These are phyloP conservation scores for Lactarius hatsudake DNA, from an alignment of 768 basidiomycete species.

Conservation along the genomic window DNA sequence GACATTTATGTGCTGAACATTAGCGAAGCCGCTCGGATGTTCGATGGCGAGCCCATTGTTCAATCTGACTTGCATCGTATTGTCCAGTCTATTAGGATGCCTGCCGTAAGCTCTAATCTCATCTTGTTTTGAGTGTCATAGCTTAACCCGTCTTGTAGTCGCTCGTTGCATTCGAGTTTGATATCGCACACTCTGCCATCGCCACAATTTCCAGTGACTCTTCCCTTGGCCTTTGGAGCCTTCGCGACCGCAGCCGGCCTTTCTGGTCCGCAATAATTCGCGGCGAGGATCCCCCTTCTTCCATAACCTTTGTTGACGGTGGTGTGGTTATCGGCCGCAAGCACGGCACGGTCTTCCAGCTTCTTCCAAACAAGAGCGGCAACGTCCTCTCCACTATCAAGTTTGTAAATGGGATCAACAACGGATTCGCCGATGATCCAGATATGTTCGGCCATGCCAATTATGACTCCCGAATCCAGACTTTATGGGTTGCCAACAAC, in stretches of 20 bases:
- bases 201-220: conserved; percentile 84
- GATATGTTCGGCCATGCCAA: conserved; percentile 89
- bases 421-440: conserved; percentile 63
- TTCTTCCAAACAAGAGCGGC: conserved; percentile 73
- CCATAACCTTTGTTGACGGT: conserved; percentile 79
- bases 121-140: neutral
- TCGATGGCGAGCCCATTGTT: conserved; percentile 62
- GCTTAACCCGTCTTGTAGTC: conserved; percentile 42
- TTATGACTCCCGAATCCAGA: conserved; percentile 83
- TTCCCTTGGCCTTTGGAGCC: conserved; percentile 78
- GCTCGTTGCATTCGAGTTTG: conserved; percentile 83
- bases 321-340: conserved; percentile 83
- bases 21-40: conserved; percentile 53
- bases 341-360: conserved; percentile 82
- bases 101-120: conserved; percentile 54
- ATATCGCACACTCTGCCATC: conserved; percentile 69
- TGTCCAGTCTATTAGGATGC: conserved; percentile 61
- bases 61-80: conserved; percentile 70
- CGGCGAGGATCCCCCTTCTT: conserved; percentile 80
- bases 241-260: conserved; percentile 62
- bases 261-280: conserved; percentile 74
- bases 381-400: conserved; percentile 73
- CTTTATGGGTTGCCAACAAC: conserved; percentile 84
- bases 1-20: conserved; percentile 77
- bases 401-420: conserved; percentile 47